phyloP scores from a whole-genome alignment of 2,329 filamentous ascomycete genomes.

The Microcyclosporella mali region DNA sequence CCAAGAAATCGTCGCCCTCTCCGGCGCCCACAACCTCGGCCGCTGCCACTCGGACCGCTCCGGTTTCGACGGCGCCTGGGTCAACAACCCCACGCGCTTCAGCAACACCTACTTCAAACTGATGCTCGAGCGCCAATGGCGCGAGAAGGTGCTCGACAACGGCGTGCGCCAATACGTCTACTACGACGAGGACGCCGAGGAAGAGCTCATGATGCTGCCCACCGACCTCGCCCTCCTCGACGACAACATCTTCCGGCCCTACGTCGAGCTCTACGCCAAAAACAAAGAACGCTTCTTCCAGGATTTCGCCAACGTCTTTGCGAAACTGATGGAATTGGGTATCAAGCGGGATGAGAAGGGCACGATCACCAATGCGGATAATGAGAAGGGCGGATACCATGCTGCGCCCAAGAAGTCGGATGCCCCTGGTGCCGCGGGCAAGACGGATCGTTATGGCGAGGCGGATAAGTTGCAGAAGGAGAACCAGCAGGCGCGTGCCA shows the following conservation, averaged over 20 bases:
- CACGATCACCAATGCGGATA: constrained; percentile 51
- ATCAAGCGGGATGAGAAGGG: constrained; percentile 51
- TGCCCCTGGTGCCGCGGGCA: constrained; percentile 32
- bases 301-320: constrained; percentile 54
- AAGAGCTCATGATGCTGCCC: constrained; percentile 61
- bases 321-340: constrained; percentile 56
- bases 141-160: constrained; percentile 47
- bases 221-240: constrained; percentile 55
- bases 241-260: constrained; percentile 49
- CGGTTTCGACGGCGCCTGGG: constrained; percentile 54
- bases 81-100: constrained; percentile 47
- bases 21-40: constrained; percentile 53
- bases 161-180: constrained; percentile 55
- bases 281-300: constrained; percentile 59
- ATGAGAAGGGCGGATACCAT: constrained; percentile 51
- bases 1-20: constrained; percentile 53
- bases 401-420: constrained; percentile 53
- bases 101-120: constrained; percentile 54
- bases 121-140: constrained; percentile 49
- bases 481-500: constrained; percentile 36
- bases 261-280: constrained; percentile 54
- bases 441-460: constrained; percentile 32
- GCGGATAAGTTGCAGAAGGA: constrained; percentile 37
- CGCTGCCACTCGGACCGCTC: constrained; percentile 51
- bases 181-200: constrained; percentile 51